Evolutionary conservation across 192 early-diverging fungal species (phyloP).

Genomic region (Kappamyces sp.): DNA sequence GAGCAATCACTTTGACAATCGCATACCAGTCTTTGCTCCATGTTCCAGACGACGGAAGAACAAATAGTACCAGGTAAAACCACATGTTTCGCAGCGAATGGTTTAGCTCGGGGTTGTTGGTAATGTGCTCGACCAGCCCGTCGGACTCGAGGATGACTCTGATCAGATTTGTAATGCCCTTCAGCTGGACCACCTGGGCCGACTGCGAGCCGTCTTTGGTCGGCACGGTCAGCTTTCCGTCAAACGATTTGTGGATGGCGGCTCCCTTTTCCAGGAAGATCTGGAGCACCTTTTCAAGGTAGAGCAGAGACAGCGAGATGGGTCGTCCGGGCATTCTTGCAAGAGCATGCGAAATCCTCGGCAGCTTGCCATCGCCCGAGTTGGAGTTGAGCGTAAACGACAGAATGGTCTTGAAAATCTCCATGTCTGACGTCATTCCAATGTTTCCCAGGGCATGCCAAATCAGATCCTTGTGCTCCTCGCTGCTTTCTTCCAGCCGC

Average conservation of each 20-base stretch:
- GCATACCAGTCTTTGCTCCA: constrained; percentile 73
- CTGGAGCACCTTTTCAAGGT: constrained; percentile 28
- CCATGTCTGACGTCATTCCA: constrained; percentile 27
- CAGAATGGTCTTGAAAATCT: constrained; percentile 35
- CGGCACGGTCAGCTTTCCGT: not conserved
- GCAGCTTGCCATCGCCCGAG: constrained; percentile 12
- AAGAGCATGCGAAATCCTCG: constrained; percentile 19
- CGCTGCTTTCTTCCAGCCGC: constrained; percentile 20
- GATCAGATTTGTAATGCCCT: constrained; percentile 28
- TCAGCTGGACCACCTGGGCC: constrained; percentile 16
- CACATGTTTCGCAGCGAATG: constrained; percentile 82
- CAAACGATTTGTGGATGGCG: constrained; percentile 3
- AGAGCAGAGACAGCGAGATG: constrained; percentile 12
- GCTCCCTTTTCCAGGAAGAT: constrained; percentile 33
- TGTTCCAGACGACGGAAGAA: constrained; percentile 64
- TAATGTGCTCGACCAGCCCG: constrained; percentile 14
- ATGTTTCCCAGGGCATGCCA: constrained; percentile 42
- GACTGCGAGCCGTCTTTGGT: constrained; percentile 1
- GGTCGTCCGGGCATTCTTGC: constrained; percentile 18
- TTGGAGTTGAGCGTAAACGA: constrained; percentile 25
- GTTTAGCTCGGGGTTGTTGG: constrained; percentile 43
- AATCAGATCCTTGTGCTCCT: constrained; percentile 20
- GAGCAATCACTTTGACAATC: constrained; percentile 66
- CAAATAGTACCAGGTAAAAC: constrained; percentile 78
- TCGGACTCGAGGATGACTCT: constrained; percentile 34